phyloP scores from a whole-genome alignment of 1,284 basidiomycete genomes.

The Phylloboletellus chloephorus region DNA sequence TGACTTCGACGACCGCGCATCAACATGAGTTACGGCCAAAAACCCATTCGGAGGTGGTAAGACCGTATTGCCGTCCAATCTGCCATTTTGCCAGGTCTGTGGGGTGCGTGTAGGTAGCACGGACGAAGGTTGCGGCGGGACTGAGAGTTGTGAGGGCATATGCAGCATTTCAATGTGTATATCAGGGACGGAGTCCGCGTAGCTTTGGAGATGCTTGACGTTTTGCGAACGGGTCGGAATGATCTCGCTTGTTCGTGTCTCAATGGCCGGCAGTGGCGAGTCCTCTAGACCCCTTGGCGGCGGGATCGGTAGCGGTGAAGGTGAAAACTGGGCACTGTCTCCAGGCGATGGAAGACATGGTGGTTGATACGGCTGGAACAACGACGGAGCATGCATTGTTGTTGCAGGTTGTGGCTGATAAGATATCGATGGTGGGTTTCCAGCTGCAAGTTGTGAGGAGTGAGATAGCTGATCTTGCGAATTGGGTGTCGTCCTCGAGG shows the following conservation, averaged over 20 bases:
- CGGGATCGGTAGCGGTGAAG: conserved; percentile 28
- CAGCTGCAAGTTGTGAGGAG: conserved; percentile 11
- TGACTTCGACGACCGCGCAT: conserved; percentile 6
- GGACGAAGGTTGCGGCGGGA: conserved; percentile 1
- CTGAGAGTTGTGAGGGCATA: conserved; percentile 12
- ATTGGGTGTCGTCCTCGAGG: conserved; percentile 22
- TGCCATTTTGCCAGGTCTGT: conserved; percentile 9
- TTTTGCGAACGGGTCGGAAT: conserved; percentile 19
- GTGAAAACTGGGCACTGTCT: conserved; percentile 23
- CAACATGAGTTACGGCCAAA: conserved; percentile 4
- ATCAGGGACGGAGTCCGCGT: conserved; percentile 13
- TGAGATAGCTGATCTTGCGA: conserved; percentile 22
- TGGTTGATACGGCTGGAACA: conserved; percentile 26
- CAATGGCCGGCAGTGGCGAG: conserved; percentile 20
- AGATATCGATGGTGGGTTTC: conserved; percentile 8
- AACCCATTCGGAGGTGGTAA: not conserved
- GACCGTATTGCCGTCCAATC: conserved; percentile 2
- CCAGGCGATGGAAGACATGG: conserved; percentile 18
- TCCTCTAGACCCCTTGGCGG: conserved; percentile 27
- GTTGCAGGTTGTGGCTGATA: conserved; percentile 18
- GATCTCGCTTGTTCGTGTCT: conserved; percentile 27
- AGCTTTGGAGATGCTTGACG: conserved; percentile 1
- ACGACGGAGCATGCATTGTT: conserved; percentile 18
- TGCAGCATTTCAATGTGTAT: conserved; percentile 27
- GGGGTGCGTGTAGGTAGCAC: not conserved